A percentile compares a stretch with the other conserved stretches of the same genome.
These are phyloP conservation scores for Rhynchospora breviuscula DNA, from an alignment of 176 grass and related monocot genomes.

Conservation along the genomic window DNA sequence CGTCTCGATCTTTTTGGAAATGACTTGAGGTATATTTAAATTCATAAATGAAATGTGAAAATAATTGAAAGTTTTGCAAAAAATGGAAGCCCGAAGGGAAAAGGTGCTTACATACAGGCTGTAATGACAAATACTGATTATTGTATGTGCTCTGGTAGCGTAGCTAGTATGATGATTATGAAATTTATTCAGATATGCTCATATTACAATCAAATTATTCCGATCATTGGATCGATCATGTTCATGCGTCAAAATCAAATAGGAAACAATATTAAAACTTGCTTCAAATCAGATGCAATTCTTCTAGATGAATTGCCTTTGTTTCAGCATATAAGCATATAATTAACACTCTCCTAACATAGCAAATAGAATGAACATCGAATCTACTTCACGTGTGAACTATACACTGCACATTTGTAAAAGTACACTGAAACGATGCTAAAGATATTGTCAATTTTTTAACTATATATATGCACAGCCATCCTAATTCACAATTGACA, in stretches of 20 bases:
- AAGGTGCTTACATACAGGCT: background rate
- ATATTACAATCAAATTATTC: background rate
- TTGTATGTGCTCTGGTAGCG: background rate
- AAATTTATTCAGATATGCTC: background rate
- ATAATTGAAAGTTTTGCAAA: background rate
- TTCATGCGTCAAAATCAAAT: background rate
- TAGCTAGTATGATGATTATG: background rate
- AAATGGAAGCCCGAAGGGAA: background rate
- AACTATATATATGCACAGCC: background rate
- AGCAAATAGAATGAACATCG: background rate
- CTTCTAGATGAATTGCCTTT: background rate
- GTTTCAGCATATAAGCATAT: background rate
- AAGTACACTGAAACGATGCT: background rate
- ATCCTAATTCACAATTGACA: slow-evolving; percentile 11
- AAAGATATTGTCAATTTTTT: background rate
- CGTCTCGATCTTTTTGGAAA: background rate
- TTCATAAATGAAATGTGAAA: background rate
- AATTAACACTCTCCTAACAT: background rate
- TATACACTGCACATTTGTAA: background rate
- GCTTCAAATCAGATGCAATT: background rate
- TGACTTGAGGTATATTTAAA: background rate
- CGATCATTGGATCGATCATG: background rate
- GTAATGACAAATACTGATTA: background rate
- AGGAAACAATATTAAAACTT: background rate
- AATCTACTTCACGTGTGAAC: background rate